Evolutionary conservation across 495 filamentous ascomycete species (phyloP), one percentile per base, ranked within the genome.

Genomic region (Melanomma pulvis-pyrius): DNA sequence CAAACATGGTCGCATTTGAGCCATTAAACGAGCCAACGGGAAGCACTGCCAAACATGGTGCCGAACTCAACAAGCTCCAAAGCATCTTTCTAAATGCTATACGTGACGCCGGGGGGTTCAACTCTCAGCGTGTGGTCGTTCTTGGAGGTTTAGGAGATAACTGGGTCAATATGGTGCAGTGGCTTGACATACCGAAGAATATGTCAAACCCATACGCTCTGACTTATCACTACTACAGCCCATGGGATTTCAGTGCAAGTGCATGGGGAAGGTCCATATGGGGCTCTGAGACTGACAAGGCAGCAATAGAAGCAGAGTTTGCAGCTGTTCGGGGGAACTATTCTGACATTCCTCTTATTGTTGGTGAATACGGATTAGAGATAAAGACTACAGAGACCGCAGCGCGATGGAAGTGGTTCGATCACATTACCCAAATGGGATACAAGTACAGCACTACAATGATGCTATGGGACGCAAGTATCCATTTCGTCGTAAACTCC

Each of bases 141-240:
- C 77, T 87, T 17, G 80, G 77, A 0, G 84, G 84, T 1, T 74
- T 78, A 7, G 75, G 78, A 30, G 75, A 82, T 71, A 81, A 86
- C 56, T 79, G 77, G 15, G 63, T 77, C 44, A 82, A 83, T 63
- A 86, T 82, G 19, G 74, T 76, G 0, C 73, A 84, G 54, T 86
- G 79, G 79, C 84, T 86, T 61, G 68, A 75, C 41, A 72, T 75
- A 15, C 82, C 82, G 0, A 73, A 49, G 1, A 78, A 79, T 11
- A 79, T 80, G 32, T 74, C 78, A 0, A 85, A 85, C 36, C 84
- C 84, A 6, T 86, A 80, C 73, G 84, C 84, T 4, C 74, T 87
- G 51, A 84, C 87, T 61, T 84, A 85, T 67, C 84, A 86, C 61
- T 86, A 86, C 70, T 87, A 87, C 71, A 81, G 78, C 49, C 85